phyloP scores from a whole-genome alignment of 495 filamentous ascomycete species.

The Astrothelium subdiscretum region DNA sequence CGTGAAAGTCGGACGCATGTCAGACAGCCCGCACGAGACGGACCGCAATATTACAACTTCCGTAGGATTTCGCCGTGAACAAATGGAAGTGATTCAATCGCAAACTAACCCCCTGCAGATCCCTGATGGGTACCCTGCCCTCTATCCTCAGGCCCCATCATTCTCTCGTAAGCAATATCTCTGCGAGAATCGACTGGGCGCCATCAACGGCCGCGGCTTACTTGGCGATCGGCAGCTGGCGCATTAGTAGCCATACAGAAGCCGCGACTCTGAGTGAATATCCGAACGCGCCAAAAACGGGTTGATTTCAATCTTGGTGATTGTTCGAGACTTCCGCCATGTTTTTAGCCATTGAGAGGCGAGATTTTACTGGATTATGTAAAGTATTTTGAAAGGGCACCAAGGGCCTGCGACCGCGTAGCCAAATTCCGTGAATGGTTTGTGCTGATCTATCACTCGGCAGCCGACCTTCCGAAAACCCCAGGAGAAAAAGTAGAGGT shows the following conservation, averaged over 20 bases:
- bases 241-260: background rate
- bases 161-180: background rate
- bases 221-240: background rate
- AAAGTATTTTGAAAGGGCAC: background rate
- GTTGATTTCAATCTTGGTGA: background rate
- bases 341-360: background rate
- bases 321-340: background rate
- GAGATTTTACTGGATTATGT: background rate
- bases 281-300: background rate
- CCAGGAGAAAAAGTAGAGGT: too few relatives aligned
- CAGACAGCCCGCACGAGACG: background rate
- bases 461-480: too few relatives aligned
- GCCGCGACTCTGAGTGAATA: background rate
- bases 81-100: background rate
- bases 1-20: background rate
- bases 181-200: background rate
- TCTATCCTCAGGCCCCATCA: background rate
- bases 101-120: background rate
- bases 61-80: background rate
- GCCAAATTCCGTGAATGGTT: too few relatives aligned
- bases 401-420: too few relatives aligned
- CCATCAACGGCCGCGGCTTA: background rate
- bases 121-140: background rate
- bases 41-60: background rate
- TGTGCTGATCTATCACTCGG: too few relatives aligned